Evolutionary conservation across 805 yeast species (phyloP).

Genomic region (Sugiyamaella valdiviana): DNA sequence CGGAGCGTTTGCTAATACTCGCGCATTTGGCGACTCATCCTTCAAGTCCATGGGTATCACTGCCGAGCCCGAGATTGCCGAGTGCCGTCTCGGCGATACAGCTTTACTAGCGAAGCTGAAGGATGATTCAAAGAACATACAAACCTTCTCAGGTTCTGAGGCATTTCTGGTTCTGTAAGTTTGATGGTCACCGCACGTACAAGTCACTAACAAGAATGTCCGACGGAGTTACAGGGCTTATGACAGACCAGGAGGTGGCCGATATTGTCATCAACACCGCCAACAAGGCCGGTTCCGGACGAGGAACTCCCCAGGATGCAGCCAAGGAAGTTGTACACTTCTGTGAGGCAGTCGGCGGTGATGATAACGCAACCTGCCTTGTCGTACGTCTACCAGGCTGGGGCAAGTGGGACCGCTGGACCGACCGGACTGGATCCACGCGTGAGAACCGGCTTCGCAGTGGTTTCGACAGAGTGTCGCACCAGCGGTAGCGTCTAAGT

Average conservation of each 20-base stretch:
- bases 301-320: constrained; percentile 78
- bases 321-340: constrained; percentile 81
- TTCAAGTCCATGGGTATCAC: constrained; percentile 81
- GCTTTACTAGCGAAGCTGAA: not conserved
- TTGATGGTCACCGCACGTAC: too few relatives aligned
- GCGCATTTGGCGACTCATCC: constrained; percentile 84
- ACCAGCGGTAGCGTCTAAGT: not conserved
- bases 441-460: constrained; percentile 65
- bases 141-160: constrained; percentile 70
- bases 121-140: constrained; percentile 28
- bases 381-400: constrained; percentile 79
- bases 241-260: constrained; percentile 85
- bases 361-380: constrained; percentile 92
- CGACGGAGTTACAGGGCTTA: constrained; percentile 79
- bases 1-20: constrained; percentile 78
- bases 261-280: constrained; percentile 72
- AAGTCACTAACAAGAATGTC: constrained; percentile 37
- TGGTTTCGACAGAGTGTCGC: constrained; percentile 23
- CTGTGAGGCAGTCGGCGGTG: constrained; percentile 81
- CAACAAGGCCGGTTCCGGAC: constrained; percentile 47
- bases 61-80: constrained; percentile 85
- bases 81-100: constrained; percentile 57
- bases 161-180: constrained; percentile 60
- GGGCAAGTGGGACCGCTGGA: constrained; percentile 72
- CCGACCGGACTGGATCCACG: constrained; percentile 74